Conservation (phyloP, 345 rosid genomes). For the Arabidopsis thaliana region TAIR10.1 NC_003071.7:17773501-17774000, state of each 20-base stretch:
- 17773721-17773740: constrained; percentile 13
- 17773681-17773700: constrained; percentile 85
- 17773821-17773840: constrained; percentile 24
- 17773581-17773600: constrained; percentile 69
- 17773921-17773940: not conserved
- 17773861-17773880: not conserved
- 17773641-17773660: constrained; percentile 71
- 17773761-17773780: not conserved
- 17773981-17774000: not conserved
- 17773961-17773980: not conserved
- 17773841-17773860: constrained; percentile 35
- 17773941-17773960: not conserved
- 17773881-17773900: not conserved
- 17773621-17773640: constrained; percentile 80
- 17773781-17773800: constrained; percentile 20
- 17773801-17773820: constrained; percentile 20
- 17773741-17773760: constrained; percentile 1
- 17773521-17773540: not conserved
- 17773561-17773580: not conserved
- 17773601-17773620: constrained; percentile 61
- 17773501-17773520: not conserved
- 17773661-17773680: constrained; percentile 74
- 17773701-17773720: constrained; percentile 50
- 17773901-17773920: not conserved
- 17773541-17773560: constrained; percentile 9